Evolutionary conservation across 2,329 filamentous ascomycete genomes (phyloP).

Genomic region (Pseudopyricularia javanii): DNA sequence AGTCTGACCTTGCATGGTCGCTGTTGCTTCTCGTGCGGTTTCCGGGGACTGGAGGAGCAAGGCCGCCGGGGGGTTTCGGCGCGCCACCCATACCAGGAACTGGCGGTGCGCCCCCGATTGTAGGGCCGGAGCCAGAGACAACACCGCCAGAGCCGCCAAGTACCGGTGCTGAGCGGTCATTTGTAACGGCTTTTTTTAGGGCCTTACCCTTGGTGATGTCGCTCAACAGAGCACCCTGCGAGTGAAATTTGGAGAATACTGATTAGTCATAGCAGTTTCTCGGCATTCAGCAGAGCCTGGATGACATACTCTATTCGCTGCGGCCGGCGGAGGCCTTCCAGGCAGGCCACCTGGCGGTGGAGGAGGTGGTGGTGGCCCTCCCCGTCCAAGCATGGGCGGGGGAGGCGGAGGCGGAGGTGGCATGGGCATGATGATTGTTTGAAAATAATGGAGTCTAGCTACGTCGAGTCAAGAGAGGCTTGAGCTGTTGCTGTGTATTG

Average conservation of each 20-base stretch:
- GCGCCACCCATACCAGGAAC: constrained; percentile 50
- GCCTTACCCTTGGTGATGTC: constrained; percentile 75
- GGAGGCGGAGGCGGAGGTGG: constrained; percentile 54
- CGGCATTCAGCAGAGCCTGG: neutral
- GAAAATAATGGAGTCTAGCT: neutral
- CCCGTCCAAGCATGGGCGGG: constrained; percentile 42
- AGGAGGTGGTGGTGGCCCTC: constrained; percentile 47
- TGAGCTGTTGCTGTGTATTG: neutral
- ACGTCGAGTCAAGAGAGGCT: neutral
- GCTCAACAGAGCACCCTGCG: constrained; percentile 69
- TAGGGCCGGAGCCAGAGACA: neutral
- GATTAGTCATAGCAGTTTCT: neutral
- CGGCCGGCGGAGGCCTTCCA: constrained; percentile 37
- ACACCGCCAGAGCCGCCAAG: constrained; percentile 26
- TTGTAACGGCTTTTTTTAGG: constrained; percentile 79
- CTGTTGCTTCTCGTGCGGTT: constrained; percentile 76
- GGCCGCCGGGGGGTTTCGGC: constrained; percentile 43
- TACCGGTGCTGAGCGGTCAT: constrained; percentile 78
- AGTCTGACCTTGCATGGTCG: constrained; percentile 37
- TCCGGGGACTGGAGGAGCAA: constrained; percentile 60
- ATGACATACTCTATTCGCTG: constrained; percentile 50
- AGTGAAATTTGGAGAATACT: neutral
- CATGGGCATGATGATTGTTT: constrained; percentile 3
- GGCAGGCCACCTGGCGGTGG: constrained; percentile 50
- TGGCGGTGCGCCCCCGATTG: constrained; percentile 33